A percentile compares a stretch with the other conserved stretches of the same genome.
Conservation (phyloP, 2,329 filamentous ascomycete genomes). For the Helotiales sp. region DNA sequence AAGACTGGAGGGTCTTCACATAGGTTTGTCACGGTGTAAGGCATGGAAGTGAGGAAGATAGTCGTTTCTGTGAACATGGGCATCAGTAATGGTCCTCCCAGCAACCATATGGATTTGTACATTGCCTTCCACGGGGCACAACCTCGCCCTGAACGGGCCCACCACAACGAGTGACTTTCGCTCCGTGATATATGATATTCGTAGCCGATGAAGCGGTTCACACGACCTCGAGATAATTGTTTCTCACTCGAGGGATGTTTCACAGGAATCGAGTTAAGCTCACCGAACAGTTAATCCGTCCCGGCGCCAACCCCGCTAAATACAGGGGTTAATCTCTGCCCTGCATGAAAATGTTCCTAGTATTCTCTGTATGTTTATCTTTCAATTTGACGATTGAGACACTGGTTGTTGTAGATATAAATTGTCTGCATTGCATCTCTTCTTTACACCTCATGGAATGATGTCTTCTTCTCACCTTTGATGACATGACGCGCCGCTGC, state of each 20-base stretch:
- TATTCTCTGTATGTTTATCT: too few species aligned
- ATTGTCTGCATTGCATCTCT: too few species aligned
- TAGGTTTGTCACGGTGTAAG: slow-evolving; percentile 12
- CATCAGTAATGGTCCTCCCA: slow-evolving; percentile 29
- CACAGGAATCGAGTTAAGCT: slow-evolving; percentile 16
- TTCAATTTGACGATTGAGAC: too few species aligned
- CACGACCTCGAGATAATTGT: slow-evolving; percentile 19
- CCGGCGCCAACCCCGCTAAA: too few species aligned
- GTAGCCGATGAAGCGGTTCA: slow-evolving; percentile 15
- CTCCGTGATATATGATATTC: slow-evolving; percentile 9
- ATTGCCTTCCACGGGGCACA: slow-evolving; percentile 24
- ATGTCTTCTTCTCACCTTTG: too few species aligned
- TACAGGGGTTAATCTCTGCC: too few species aligned
- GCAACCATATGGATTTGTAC: slow-evolving; percentile 25
- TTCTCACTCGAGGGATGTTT: slow-evolving; percentile 18
- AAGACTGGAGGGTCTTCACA: slow-evolving; percentile 24
- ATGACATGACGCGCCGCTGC: too few species aligned
- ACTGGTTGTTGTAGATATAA: too few species aligned
- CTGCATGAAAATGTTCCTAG: too few species aligned
- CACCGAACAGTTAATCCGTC: slow-evolving; percentile 15
- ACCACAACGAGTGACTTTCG: slow-evolving; percentile 21
- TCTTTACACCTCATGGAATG: too few species aligned
- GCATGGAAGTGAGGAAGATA: slow-evolving; percentile 18
- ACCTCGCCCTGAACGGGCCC: slow-evolving; percentile 30
- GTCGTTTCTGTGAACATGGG: slow-evolving; percentile 23